Percentiles rank a stretch among this genome's conserved stretches.
These are phyloP conservation scores for Lentinula guzmanii DNA, from an alignment of 768 basidiomycete genomes.

Conservation along the genomic window DNA sequence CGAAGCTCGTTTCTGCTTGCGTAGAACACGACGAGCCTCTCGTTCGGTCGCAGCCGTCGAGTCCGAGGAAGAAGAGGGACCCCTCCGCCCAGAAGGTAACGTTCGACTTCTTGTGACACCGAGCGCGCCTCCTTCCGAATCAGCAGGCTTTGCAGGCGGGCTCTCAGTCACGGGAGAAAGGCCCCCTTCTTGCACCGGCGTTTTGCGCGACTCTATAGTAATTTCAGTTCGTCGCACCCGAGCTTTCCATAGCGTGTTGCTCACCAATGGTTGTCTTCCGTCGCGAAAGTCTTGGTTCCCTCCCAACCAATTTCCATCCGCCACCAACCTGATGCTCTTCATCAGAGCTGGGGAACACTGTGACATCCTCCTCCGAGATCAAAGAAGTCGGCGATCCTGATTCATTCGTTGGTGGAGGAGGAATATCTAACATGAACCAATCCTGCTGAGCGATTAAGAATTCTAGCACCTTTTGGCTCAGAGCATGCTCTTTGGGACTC, in stretches of 20 bases:
- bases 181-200: slow-evolving; percentile 15
- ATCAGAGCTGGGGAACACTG: slow-evolving; percentile 37
- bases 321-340: slow-evolving; percentile 41
- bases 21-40: slow-evolving; percentile 33
- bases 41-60: slow-evolving; percentile 20
- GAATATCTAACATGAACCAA: slow-evolving; percentile 87
- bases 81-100: slow-evolving; percentile 41
- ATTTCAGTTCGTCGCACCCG: background rate
- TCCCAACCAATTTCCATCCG: slow-evolving; percentile 49
- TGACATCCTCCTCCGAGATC: slow-evolving; percentile 33
- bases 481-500: slow-evolving; percentile 77
- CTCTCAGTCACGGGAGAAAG: slow-evolving; percentile 47
- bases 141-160: slow-evolving; percentile 23
- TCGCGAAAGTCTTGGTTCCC: slow-evolving; percentile 39
- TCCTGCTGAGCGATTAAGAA: slow-evolving; percentile 97
- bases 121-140: slow-evolving; percentile 24
- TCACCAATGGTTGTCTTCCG: slow-evolving; percentile 45
- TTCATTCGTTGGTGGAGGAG: slow-evolving; percentile 50
- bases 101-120: slow-evolving; percentile 60
- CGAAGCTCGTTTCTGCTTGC: slow-evolving; percentile 45
- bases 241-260: background rate
- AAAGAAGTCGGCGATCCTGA: slow-evolving; percentile 14
- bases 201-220: background rate
- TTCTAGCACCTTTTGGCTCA: slow-evolving; percentile 88
- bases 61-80: slow-evolving; percentile 12